Conservation (phyloP, 1,139 yeast species). For the Saccharomyces hybrid region DNA sequence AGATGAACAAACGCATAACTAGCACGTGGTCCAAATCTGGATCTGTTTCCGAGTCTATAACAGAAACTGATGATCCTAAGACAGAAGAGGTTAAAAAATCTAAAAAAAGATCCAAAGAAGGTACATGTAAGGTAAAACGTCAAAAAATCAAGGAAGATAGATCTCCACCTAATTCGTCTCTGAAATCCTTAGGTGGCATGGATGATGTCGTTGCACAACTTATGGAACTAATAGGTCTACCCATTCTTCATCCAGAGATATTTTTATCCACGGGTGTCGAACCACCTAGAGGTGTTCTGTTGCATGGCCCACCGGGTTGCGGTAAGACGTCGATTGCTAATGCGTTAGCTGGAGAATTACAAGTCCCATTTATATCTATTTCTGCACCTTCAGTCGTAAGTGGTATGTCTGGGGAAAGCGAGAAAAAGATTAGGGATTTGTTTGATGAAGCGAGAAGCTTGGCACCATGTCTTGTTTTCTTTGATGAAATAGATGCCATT, state of each 20-base stretch:
- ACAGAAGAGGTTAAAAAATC: slow-evolving; percentile 16
- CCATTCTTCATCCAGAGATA: slow-evolving; percentile 88
- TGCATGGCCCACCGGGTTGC: slow-evolving; percentile 99
- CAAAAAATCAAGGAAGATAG: slow-evolving; percentile 45
- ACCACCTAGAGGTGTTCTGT: slow-evolving; percentile 91
- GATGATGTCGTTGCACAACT: slow-evolving; percentile 75
- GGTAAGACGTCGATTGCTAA: slow-evolving; percentile 96
- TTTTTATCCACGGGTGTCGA: slow-evolving; percentile 83
- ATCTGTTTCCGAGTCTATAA: slow-evolving; percentile 10
- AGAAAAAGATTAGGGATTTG: slow-evolving; percentile 83
- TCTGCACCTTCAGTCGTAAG: slow-evolving; percentile 96
- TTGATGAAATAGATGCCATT: slow-evolving; percentile 96
- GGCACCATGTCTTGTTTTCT: slow-evolving; percentile 89
- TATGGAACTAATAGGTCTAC: slow-evolving; percentile 85
- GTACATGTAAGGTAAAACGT: slow-evolving; percentile 28
- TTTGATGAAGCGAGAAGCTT: slow-evolving; percentile 85
- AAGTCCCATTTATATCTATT: slow-evolving; percentile 83
- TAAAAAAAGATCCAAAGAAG: slow-evolving; percentile 30
- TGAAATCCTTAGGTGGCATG: slow-evolving; percentile 83
- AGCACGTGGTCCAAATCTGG: slow-evolving; percentile 51
- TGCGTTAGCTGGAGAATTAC: slow-evolving; percentile 90
- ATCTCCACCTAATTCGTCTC: slow-evolving; percentile 58
- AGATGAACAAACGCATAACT: slow-evolving; percentile 69
- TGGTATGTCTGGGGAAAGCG: slow-evolving; percentile 99
- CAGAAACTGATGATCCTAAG: slow-evolving; percentile 13